Percentiles rank a stretch among this genome's conserved stretches.
Evolutionary conservation across 83 land plant species (phyloP).

Genomic region (Isoetes engelmannii): DNA sequence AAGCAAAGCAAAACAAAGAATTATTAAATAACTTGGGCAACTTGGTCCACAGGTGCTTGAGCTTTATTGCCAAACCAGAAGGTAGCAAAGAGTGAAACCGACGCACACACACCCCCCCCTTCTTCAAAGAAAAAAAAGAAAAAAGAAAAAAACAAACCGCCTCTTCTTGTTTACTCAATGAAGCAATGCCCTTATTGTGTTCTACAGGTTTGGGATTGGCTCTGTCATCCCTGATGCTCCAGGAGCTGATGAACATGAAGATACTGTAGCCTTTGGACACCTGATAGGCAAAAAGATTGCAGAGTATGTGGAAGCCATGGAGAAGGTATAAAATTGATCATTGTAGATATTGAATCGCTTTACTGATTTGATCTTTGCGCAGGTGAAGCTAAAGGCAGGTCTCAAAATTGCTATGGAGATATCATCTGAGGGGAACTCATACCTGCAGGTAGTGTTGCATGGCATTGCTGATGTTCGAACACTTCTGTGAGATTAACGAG

Average conservation of each 20-base stretch:
- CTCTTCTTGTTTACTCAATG: too few species aligned
- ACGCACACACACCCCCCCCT: too few species aligned
- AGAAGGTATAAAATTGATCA: slow-evolving; percentile 43
- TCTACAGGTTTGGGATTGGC: slow-evolving; percentile 66
- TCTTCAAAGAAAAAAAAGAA: too few species aligned
- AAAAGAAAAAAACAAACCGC: too few species aligned
- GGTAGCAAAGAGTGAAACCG: slow-evolving; percentile 46
- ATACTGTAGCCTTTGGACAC: slow-evolving; percentile 44
- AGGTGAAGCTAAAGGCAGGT: slow-evolving; percentile 90
- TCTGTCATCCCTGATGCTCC: slow-evolving; percentile 67
- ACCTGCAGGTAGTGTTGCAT: slow-evolving; percentile 63
- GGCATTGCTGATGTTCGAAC: neutral
- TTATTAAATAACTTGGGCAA: slow-evolving; percentile 83
- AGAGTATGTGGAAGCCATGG: slow-evolving; percentile 84
- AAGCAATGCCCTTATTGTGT: neutral
- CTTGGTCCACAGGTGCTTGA: slow-evolving; percentile 73
- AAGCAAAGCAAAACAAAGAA: slow-evolving; percentile 90
- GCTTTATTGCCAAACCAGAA: slow-evolving; percentile 81
- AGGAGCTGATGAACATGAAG: slow-evolving; percentile 50
- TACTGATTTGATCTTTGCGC: slow-evolving; percentile 7
- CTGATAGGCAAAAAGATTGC: slow-evolving; percentile 52
- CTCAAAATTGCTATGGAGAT: slow-evolving; percentile 78
- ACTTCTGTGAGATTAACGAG: neutral
- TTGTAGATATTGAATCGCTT: too few species aligned
- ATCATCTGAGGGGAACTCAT: slow-evolving; percentile 79